These are phyloP conservation scores for Fusarium hainanense DNA, from an alignment of 2,329 filamentous ascomycete genomes.

Conservation along the genomic window DNA sequence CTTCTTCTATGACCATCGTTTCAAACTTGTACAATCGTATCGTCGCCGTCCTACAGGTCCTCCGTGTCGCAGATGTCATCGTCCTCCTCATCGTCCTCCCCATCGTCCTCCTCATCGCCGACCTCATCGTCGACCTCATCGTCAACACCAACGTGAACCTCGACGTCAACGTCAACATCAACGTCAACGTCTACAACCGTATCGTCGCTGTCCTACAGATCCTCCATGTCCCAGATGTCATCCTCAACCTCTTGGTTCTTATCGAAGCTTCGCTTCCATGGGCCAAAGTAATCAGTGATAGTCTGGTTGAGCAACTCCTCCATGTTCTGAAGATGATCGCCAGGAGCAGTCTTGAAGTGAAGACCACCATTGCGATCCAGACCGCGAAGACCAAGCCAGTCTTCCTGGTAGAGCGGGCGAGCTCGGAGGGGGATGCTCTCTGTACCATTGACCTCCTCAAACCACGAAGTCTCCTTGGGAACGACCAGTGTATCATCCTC, in stretches of 20 bases:
- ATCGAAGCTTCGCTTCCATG: slow-evolving; percentile 54
- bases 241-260: slow-evolving; percentile 19
- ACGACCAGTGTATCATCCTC: slow-evolving; percentile 86
- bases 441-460: slow-evolving; percentile 83
- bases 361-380: slow-evolving; percentile 84
- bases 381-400: slow-evolving; percentile 88
- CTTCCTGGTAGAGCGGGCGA: slow-evolving; percentile 81
- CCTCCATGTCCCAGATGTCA: slow-evolving; percentile 43
- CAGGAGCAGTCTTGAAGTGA: slow-evolving; percentile 77
- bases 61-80: slow-evolving; percentile 36
- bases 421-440: slow-evolving; percentile 75
- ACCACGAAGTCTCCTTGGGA: slow-evolving; percentile 92
- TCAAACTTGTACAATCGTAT: background rate
- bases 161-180: too few species aligned
- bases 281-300: slow-evolving; percentile 75
- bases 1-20: background rate
- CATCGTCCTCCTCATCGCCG: too few species aligned
- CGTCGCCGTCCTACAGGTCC: slow-evolving; percentile 51
- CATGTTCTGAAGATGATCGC: slow-evolving; percentile 84
- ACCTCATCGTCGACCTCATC: too few species aligned
- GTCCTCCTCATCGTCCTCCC: background rate
- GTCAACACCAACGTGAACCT: too few species aligned
- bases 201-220: slow-evolving; percentile 50
- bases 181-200: background rate
- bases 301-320: slow-evolving; percentile 73